Evolutionary conservation across 345 rosid species (phyloP).

Genomic region (Euclidium syriacum): DNA sequence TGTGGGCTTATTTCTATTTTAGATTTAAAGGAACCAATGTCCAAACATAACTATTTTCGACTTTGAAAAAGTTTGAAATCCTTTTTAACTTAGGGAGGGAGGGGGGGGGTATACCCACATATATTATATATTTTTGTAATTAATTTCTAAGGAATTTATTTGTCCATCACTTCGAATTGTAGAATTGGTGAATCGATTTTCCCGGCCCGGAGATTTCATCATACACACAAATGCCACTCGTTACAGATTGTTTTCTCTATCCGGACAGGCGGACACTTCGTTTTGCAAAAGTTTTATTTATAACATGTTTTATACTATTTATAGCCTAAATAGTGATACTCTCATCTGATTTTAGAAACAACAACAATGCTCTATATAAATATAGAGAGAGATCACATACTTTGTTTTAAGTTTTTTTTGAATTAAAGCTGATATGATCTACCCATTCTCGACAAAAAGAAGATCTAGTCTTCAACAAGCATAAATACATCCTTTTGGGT

Average conservation of each 20-base stretch:
- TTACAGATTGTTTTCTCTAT: not conserved
- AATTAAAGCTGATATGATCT: slow-evolving; percentile 12
- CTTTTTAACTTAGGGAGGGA: too few relatives aligned
- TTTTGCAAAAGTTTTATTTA: not conserved
- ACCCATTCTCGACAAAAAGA: slow-evolving; percentile 8
- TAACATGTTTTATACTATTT: not conserved
- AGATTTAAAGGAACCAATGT: too few relatives aligned
- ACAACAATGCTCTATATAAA: slow-evolving; percentile 4
- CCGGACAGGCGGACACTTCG: not conserved
- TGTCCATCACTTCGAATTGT: not conserved
- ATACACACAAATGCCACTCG: not conserved
- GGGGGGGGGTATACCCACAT: too few relatives aligned
- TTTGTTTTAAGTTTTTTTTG: not conserved
- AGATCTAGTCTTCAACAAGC: slow-evolving; percentile 19
- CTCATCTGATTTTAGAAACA: slow-evolving; percentile 6
- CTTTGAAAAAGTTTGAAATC: too few relatives aligned
- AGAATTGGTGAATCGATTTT: not conserved
- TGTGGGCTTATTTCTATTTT: too few relatives aligned
- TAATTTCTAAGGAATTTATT: not conserved
- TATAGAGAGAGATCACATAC: not conserved
- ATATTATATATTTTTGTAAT: not conserved
- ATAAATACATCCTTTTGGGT: slow-evolving; percentile 14
- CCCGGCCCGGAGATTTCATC: not conserved
- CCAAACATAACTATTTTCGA: too few relatives aligned
- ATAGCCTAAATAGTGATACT: not conserved